Evolutionary conservation across 129 eudicot species (phyloP), one percentile per base, ranked within the genome.

Genomic region (Helianthus tuberosus): DNA sequence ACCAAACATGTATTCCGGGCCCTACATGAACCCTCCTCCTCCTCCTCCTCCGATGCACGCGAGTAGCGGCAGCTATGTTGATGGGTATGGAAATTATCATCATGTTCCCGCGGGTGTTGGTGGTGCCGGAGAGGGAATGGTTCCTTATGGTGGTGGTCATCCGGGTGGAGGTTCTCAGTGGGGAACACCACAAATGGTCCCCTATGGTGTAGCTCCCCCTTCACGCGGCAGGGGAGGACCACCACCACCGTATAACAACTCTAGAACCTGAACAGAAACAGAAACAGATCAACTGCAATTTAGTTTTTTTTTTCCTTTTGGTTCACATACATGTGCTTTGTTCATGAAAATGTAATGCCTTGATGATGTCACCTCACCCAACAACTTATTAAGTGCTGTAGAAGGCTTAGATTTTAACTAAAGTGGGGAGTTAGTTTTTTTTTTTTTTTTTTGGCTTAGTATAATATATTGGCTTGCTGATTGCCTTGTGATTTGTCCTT

Each of bases 11-110:
- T 73, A 77, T 32, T 78, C 57, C 20, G 85, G 74, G 63, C 66
- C 85, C 55, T 85, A 87, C 74, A 52, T 78, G 78, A 79, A 75
- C 83, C 89, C 88, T 25, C 75, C 85, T 20, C 23, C 23, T 20
- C 23, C 23, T 20, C 89, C 87, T 25, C 75, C 85, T 48, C 80
- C 71, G 25, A 66, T 78, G 84, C 82, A 82, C 39, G 79, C 74
- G 53, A 58, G 71, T 60, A 86, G 79, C 4, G 78, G 82, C 53
- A 66, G 82, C 48, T 87, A 80, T 74, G 81, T 39, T 64, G 87
- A 81, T 58, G 61, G 72, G 8, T 81, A 86, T 70, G 82, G 82
- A 57, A 76, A 62, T 68, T 66, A 79, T 64, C n/a, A n/a, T n/a
- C 85, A 67, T 72, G 69, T 52, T 52, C 84, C 71, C 49, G 74